These are phyloP conservation scores for Trichoderma koningii DNA, from an alignment of 2,329 filamentous ascomycete genomes.

Conservation along the genomic window DNA sequence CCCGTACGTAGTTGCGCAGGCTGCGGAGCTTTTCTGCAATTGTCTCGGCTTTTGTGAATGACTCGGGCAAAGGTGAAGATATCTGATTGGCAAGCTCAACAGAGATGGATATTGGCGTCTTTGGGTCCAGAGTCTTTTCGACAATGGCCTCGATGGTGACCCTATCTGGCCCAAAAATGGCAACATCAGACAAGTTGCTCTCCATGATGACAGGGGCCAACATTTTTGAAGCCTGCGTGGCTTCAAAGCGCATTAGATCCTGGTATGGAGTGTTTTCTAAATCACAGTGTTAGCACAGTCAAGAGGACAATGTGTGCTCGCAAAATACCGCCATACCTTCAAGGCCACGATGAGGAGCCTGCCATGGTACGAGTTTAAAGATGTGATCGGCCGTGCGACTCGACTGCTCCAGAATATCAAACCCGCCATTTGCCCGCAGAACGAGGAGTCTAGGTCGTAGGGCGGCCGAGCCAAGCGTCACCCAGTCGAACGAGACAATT, in stretches of 20 bases:
- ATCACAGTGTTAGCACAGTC: neutral
- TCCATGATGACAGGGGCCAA: conserved; percentile 58
- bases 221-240: conserved; percentile 53
- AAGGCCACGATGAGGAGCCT: conserved; percentile 58
- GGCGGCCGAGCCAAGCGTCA: conserved; percentile 58
- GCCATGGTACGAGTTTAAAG: conserved; percentile 63
- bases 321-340: conserved; percentile 46
- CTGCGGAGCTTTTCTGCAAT: conserved; percentile 53
- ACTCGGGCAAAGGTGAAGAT: conserved; percentile 42
- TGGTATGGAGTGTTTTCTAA: conserved; percentile 56
- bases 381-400: conserved; percentile 59
- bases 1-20: conserved; percentile 45
- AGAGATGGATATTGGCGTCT: conserved; percentile 38
- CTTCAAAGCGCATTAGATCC: conserved; percentile 60
- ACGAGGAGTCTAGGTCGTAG: conserved; percentile 61
- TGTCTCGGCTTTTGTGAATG: conserved; percentile 46
- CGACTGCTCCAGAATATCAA: conserved; percentile 64
- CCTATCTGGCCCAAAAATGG: conserved; percentile 59
- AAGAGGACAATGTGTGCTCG: neutral
- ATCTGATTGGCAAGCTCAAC: conserved; percentile 44
- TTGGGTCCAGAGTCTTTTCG: conserved; percentile 44
- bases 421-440: conserved; percentile 60
- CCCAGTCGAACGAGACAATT: conserved; percentile 69
- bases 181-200: conserved; percentile 54
- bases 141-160: conserved; percentile 47